Base-by-base conservation (phyloP, 352 stramenopile genomes). In the Globisporangium solare region DNA sequence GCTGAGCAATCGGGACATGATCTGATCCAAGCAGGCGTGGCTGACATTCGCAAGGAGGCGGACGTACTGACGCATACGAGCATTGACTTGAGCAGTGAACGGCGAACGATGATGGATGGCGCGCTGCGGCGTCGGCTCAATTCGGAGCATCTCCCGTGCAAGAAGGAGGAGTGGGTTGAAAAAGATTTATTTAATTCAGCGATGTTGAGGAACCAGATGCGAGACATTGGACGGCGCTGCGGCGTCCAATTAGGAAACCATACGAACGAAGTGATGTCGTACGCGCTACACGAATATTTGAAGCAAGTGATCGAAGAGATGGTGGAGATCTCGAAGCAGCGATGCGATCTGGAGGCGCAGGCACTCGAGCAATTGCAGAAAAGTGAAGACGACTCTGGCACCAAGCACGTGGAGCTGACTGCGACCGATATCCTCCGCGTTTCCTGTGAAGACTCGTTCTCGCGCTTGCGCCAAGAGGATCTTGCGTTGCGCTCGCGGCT, bases 301-400 rank as follows among this genome's bases (percentile, higher is more conserved):
- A 93, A 92, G 62, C 85, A 95, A 67, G 74, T 86, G 6, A 76
- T 93, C 1, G 85, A 95, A 55, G 85, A 95, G 57, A 91, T 95
- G 81, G 85, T 92, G 13, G 74, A 91, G 32, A 65, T 88, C 18
- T 72, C 85, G 0, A 91, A 90, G 55, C 81, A 93, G 45, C 83
- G 85, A 12, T 67, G 80, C 10, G 81, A 95, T 55, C 59, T 56
- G 6, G 63, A 69, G 18, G 76, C 69, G 2, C 75, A 85, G 32
- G 56, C 74, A 2, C 58, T 92, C 0, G 76, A 85, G 10, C 58
- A 71, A 21, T 50, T 88, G 31, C 66, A 79, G 42, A 81, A 80
- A 49, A 72, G 63, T 22, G 72, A 77, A 13, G 20, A 67, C 39
- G 51, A 37, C 27, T 27, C 51, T 60, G 50, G 54, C 27, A 63